Evolutionary conservation across 1,139 yeast genomes (phyloP), one percentile per base, ranked within the genome.

Genomic region (Yamadazyma mexicana): DNA sequence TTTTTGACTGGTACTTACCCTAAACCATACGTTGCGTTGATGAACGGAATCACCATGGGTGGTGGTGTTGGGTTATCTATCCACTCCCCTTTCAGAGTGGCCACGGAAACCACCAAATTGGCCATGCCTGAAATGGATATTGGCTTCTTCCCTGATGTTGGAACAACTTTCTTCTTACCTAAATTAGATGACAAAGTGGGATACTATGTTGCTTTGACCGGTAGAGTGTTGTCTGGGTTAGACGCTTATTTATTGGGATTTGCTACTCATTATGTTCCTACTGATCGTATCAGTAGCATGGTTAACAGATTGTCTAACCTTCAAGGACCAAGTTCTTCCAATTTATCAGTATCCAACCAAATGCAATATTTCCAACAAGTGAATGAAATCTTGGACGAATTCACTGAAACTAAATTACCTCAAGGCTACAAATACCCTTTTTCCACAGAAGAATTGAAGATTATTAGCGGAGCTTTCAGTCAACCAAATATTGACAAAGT

Each of bases 81-180:
- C 32, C 98, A 94, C 62, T 86, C 91, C n/a, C 95, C 97, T 2
- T 91, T 91, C 72, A 79, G 98, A 58, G 72, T 92, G 35, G 95
- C 94, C 10, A 87, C 96, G 28, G 98, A 92, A 55, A 77, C 78
- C 55, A 91, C 98, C 15, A 76, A 83, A 57, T 78, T 91, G 65
- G 96, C 98, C 45, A 94, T 92, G 98, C 98, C 98, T 5, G 98
- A 92, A 63, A 85, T 94, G 75, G 92, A 87, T 54, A 92, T 94
- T 59, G 99, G 99, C 0, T 88, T 91, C 61, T 87, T 87, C 69
- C 96, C 96, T 8, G 99, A 92, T 60, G 98, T 92, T 8, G 98
- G 98, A 32, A 84, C 95, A 31, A 81, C 95, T 5, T 91, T 87
- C 64, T 91, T 91, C 64, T 70, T 94, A 51, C 88, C 96, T 31